A percentile compares a stretch with the other conserved stretches of the same genome.
These are phyloP conservation scores for Forsythia viridissima DNA, from an alignment of 257 asterid species.

Conservation along the genomic window DNA sequence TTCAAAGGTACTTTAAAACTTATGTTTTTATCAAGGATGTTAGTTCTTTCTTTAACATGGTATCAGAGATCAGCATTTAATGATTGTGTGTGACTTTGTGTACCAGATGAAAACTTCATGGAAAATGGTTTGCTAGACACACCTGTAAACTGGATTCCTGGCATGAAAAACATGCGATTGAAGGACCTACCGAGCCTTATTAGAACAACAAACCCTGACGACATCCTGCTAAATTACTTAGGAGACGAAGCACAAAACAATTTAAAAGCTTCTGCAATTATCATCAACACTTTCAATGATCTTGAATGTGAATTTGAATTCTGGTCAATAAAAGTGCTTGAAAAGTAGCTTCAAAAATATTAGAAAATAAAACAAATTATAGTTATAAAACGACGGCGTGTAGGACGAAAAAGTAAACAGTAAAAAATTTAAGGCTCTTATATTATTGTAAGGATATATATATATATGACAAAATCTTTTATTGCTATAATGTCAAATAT, in stretches of 20 bases:
- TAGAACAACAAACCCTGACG: conserved; percentile 23
- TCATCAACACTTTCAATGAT: conserved; percentile 33
- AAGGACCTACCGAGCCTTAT: conserved; percentile 33
- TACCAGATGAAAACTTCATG: conserved; percentile 18
- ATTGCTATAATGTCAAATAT: no score
- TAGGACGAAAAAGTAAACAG: no score
- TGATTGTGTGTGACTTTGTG: not conserved
- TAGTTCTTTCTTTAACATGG: not conserved
- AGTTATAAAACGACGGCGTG: no score
- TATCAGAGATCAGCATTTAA: not conserved
- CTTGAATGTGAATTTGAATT: conserved; percentile 18
- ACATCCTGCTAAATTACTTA: conserved; percentile 16
- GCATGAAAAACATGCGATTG: conserved; percentile 25
- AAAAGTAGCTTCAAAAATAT: no score
- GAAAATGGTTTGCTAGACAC: conserved; percentile 20
- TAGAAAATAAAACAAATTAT: no score
- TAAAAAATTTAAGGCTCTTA: no score
- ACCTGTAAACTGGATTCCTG: conserved; percentile 23
- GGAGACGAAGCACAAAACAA: conserved; percentile 7
- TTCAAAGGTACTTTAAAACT: conserved; percentile 18
- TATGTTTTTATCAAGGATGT: not conserved
- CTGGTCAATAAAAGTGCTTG: no score
- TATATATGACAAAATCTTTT: no score
- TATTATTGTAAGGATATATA: no score
- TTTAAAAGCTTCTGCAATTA: conserved; percentile 25